phyloP scores from a whole-genome alignment of 2,329 filamentous ascomycete genomes.

The Alternaria sp. region DNA sequence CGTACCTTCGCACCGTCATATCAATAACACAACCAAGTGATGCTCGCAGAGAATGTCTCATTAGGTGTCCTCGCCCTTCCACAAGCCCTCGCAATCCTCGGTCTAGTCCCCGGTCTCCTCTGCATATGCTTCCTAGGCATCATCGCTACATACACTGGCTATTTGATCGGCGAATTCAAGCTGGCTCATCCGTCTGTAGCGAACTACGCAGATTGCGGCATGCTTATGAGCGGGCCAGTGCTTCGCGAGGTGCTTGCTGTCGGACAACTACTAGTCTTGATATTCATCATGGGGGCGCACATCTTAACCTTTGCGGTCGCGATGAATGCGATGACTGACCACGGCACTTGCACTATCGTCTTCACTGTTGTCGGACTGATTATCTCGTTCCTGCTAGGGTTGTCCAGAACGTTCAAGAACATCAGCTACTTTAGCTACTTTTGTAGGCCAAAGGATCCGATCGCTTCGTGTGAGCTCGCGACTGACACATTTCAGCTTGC shows the following conservation, averaged over 20 bases:
- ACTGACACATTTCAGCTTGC: conserved; percentile 56
- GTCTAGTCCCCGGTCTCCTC: conserved; percentile 61
- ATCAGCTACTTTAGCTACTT: conserved; percentile 67
- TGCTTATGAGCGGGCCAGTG: conserved; percentile 64
- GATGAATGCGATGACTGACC: conserved; percentile 67
- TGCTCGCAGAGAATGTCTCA: conserved; percentile 66
- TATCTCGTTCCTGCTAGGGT: conserved; percentile 64
- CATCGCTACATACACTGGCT: conserved; percentile 66
- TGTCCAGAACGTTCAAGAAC: conserved; percentile 68
- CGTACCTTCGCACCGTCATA: not conserved
- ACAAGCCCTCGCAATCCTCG: conserved; percentile 58
- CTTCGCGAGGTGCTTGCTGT: conserved; percentile 68
- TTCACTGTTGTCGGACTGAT: conserved; percentile 66
- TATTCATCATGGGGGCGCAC: conserved; percentile 76
- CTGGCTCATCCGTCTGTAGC: conserved; percentile 63
- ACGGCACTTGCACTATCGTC: conserved; percentile 68
- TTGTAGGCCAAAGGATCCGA: conserved; percentile 49
- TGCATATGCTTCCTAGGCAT: conserved; percentile 61
- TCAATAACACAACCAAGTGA: conserved; percentile 44
- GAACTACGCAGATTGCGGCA: conserved; percentile 72
- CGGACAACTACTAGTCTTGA: conserved; percentile 67
- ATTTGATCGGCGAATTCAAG: conserved; percentile 66
- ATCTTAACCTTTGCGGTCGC: conserved; percentile 73
- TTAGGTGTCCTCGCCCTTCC: conserved; percentile 64
- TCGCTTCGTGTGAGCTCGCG: conserved; percentile 10